Evolutionary conservation across 495 filamentous ascomycete genomes (phyloP), one percentile per base, ranked within the genome.

Genomic region (Endocarpon pusillum): DNA sequence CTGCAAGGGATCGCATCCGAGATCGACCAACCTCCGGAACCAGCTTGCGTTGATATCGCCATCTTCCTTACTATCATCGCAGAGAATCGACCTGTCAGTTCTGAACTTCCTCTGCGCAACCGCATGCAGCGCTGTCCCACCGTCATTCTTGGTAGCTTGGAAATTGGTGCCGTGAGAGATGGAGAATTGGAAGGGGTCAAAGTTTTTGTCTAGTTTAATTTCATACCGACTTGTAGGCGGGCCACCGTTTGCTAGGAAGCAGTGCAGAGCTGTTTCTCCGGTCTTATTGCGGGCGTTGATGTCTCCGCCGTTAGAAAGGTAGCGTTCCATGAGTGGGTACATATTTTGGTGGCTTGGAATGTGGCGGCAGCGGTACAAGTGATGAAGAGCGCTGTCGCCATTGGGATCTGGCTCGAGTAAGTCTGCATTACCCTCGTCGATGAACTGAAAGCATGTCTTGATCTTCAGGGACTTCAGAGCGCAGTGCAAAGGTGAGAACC

Each of bases 201-300:
- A 26, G 33, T 27, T 4, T 16, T 31, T 3, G 9, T n/a, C 4
- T 34, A 17, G 9, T 34, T 35, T 12, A 26, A 15, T 10, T 22
- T 10, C 3, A 31, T 24, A 30, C 37, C 29, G 8, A 33, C 31
- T 4, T 12, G 9, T 25, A 19, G 37, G 37, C 14, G 9, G 2
- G 5, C 26, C 31, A 1, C 21, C 24, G 26, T 27, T 36, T 2
- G 37, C 19, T 1, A 51, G 32, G 25, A 45, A 54, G 0, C n/a
- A 3, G 36, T 52, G 52, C 4, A 53, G 19, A 0, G 51, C 49
- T 2, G 51, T 57, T 22, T 53, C 48, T 1, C 51, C 49, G 11
- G 37, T 21, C n/a, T 40, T 38, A 33, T 46, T 42, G 7, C 28
- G 41, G 3, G 46, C 39, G 31, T 47, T 40, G 16, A 23, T 35